These are phyloP conservation scores for Paradendryphiella salina DNA, from an alignment of 2,329 filamentous ascomycete genomes.

Conservation along the genomic window DNA sequence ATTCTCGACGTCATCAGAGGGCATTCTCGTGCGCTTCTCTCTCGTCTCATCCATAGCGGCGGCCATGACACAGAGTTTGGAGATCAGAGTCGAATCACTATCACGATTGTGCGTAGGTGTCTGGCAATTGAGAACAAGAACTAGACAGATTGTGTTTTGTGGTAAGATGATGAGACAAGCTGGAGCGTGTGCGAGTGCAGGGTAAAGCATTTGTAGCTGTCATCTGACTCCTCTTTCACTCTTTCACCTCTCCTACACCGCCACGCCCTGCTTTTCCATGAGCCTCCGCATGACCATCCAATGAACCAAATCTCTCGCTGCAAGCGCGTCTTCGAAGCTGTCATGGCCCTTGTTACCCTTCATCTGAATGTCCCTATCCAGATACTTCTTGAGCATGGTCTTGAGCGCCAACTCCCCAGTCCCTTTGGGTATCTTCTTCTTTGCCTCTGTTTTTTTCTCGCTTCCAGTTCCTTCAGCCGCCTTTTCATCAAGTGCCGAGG, in stretches of 20 bases:
- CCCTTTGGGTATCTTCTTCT: conserved; percentile 7
- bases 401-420: conserved; percentile 58
- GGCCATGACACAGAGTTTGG: too few species aligned
- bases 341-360: conserved; percentile 71
- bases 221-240: too few species aligned
- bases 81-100: too few species aligned
- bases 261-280: neutral
- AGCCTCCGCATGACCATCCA: conserved; percentile 60
- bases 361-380: conserved; percentile 83
- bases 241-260: neutral
- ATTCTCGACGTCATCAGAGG: too few species aligned
- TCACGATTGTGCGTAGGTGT: too few species aligned
- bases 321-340: conserved; percentile 85
- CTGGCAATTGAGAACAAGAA: too few species aligned
- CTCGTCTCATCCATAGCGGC: too few species aligned
- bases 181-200: too few species aligned
- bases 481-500: neutral
- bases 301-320: conserved; percentile 86
- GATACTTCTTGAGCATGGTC: conserved; percentile 79
- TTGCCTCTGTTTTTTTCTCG: neutral
- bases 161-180: too few species aligned
- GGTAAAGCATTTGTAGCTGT: too few species aligned
- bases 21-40: too few species aligned
- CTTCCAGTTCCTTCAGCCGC: neutral
- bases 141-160: too few species aligned